Conservation (phyloP, 2,329 filamentous ascomycete species). For the Fusarium sp. region DNA sequence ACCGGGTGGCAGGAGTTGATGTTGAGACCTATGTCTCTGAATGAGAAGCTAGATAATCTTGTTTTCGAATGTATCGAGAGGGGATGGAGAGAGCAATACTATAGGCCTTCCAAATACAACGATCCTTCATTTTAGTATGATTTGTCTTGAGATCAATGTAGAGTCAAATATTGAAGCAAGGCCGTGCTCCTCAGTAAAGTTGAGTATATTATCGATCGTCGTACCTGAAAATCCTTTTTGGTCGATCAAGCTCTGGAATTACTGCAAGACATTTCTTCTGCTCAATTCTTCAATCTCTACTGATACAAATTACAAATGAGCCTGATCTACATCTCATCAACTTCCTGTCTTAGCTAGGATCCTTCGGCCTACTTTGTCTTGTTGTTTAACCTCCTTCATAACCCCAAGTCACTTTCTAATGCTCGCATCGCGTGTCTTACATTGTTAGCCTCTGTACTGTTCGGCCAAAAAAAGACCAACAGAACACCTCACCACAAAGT, state of each 20-base stretch:
- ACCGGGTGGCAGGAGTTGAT: slow-evolving; percentile 23
- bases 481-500: rapidly evolving
- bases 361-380: neutral
- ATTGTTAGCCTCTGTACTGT: neutral
- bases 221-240: neutral
- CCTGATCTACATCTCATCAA: neutral
- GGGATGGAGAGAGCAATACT: neutral
- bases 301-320: rapidly evolving
- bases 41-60: neutral
- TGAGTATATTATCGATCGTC: neutral
- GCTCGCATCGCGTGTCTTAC: neutral
- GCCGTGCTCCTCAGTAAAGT: neutral
- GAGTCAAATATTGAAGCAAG: neutral
- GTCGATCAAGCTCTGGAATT: rapidly evolving
- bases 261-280: rapidly evolving
- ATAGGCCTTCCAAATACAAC: neutral
- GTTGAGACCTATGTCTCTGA: slow-evolving; percentile 28
- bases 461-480: too few relatives aligned
- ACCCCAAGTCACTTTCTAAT: neutral
- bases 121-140: neutral
- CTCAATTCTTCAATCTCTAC: rapidly evolving
- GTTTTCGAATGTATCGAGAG: neutral
- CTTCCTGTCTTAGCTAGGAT: neutral
- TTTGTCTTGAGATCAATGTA: too few relatives aligned
- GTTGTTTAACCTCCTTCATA: too few relatives aligned